phyloP scores from a whole-genome alignment of 1,284 basidiomycete genomes.

The Leccinum ponderosum region DNA sequence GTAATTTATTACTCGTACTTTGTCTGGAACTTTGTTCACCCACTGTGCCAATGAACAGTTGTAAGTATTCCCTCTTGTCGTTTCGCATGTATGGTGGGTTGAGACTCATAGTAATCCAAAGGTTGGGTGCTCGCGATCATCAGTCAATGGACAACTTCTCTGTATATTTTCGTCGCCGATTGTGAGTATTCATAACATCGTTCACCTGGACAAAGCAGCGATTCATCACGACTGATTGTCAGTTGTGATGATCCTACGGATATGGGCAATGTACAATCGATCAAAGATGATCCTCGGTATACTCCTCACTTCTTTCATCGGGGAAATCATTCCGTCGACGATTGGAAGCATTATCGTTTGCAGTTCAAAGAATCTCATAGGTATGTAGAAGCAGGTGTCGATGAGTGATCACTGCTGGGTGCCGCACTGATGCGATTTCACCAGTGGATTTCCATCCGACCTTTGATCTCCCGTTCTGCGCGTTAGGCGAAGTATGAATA shows the following conservation, averaged over 20 bases:
- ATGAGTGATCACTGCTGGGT: background rate
- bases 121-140: background rate
- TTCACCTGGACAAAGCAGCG: background rate
- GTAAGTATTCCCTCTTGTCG: background rate
- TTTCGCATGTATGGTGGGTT: background rate
- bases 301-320: background rate
- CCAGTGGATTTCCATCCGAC: background rate
- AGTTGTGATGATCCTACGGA: background rate
- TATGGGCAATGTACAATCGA: background rate
- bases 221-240: background rate
- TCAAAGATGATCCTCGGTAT: background rate
- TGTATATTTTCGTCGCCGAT: background rate
- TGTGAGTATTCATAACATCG: background rate
- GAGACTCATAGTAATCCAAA: background rate
- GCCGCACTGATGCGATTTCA: background rate
- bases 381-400: background rate
- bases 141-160: background rate
- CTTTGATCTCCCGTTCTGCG: background rate
- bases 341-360: background rate
- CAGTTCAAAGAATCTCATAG: background rate
- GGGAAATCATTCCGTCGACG: background rate
- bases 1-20: background rate
- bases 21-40: background rate
- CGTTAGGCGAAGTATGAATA: background rate
- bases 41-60: background rate